These are phyloP conservation scores for Rasamsonia emersonii DNA, from an alignment of 2,329 filamentous ascomycete species.

Conservation along the genomic window DNA sequence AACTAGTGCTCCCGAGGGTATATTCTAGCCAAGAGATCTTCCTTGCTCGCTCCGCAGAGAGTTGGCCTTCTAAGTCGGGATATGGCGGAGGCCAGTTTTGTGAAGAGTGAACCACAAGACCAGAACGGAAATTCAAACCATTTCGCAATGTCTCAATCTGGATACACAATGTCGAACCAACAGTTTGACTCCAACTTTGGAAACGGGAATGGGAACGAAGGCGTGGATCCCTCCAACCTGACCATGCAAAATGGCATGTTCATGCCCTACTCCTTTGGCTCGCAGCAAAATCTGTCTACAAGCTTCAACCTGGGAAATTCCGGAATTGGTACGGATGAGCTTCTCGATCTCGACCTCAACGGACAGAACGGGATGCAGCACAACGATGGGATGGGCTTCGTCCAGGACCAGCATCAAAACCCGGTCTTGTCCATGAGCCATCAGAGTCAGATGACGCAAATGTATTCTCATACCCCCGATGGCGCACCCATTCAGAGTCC, in stretches of 20 bases:
- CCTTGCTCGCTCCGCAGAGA: no score
- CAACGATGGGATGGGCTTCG: slow-evolving; percentile 26
- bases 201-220: slow-evolving; percentile 40
- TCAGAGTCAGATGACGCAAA: slow-evolving; percentile 58
- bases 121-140: slow-evolving; percentile 45
- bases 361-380: slow-evolving; percentile 30
- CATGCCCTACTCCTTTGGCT: slow-evolving; percentile 50
- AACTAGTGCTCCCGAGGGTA: no score
- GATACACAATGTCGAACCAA: slow-evolving; percentile 46
- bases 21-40: no score
- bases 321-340: slow-evolving; percentile 77
- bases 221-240: slow-evolving; percentile 79
- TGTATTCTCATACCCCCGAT: slow-evolving; percentile 86
- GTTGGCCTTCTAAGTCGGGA: slow-evolving; percentile 9
- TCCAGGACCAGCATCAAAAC: slow-evolving; percentile 46
- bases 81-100: slow-evolving; percentile 53
- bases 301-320: slow-evolving; percentile 71
- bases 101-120: slow-evolving; percentile 61
- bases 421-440: slow-evolving; percentile 52
- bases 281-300: slow-evolving; percentile 56
- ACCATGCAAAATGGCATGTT: slow-evolving; percentile 53
- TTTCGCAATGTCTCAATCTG: slow-evolving; percentile 42
- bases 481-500: slow-evolving; percentile 88
- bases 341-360: slow-evolving; percentile 56
- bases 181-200: slow-evolving; percentile 41